phyloP scores from a whole-genome alignment of 2,329 filamentous ascomycete species.

The Balansia obtecta region DNA sequence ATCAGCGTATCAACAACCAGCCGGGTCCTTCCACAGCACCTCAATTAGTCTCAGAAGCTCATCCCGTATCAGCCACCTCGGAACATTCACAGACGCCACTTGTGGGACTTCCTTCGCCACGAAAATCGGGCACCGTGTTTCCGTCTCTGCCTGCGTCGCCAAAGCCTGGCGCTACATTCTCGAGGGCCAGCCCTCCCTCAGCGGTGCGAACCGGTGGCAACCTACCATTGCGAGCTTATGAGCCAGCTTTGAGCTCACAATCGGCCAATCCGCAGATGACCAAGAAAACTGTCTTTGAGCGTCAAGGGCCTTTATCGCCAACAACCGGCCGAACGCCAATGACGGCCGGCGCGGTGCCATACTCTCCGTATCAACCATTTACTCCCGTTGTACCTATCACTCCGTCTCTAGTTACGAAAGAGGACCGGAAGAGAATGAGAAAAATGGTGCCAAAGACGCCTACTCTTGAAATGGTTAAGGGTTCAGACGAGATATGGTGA shows the following conservation, averaged over 20 bases:
- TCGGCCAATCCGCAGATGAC: conserved; percentile 33
- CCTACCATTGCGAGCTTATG: conserved; percentile 49
- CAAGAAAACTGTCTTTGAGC: conserved; percentile 54
- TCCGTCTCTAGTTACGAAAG: conserved; percentile 58
- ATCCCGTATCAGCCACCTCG: conserved; percentile 40
- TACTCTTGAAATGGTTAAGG: conserved; percentile 48
- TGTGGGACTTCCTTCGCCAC: conserved; percentile 37
- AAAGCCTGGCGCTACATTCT: conserved; percentile 37
- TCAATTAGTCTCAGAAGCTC: conserved; percentile 26
- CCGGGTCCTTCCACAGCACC: conserved; percentile 23
- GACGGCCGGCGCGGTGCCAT: conserved; percentile 51
- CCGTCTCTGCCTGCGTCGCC: conserved; percentile 36
- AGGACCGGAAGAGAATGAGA: conserved; percentile 58
- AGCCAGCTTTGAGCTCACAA: conserved; percentile 41
- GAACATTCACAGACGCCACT: conserved; percentile 38
- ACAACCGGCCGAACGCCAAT: conserved; percentile 48
- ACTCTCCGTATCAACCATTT: conserved; percentile 69
- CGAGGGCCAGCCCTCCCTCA: conserved; percentile 35
- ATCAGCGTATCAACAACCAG: conserved; percentile 39
- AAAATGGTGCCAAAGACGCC: conserved; percentile 52
- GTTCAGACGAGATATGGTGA: conserved; percentile 53
- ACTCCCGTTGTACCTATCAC: conserved; percentile 66
- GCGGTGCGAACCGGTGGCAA: conserved; percentile 44
- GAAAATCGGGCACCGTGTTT: conserved; percentile 21
- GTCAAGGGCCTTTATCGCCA: conserved; percentile 41